These are phyloP conservation scores for Sphagnum magellanicum DNA, from an alignment of 228 moss, liverwort and hornwort genomes.

Conservation along the genomic window DNA sequence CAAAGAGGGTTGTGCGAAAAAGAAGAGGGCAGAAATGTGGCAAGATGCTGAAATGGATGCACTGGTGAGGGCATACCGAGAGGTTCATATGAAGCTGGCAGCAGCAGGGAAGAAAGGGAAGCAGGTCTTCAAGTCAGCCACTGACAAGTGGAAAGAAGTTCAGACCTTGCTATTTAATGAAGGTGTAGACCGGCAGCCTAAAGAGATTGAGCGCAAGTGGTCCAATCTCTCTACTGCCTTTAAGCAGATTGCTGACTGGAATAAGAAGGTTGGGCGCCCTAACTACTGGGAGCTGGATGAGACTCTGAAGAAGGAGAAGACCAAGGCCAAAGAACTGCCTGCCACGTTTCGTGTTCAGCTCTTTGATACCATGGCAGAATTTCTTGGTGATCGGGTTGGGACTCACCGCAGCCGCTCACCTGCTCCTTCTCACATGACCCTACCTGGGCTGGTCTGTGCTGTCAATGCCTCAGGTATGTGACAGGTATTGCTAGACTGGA, in stretches of 20 bases:
- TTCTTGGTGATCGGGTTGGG: constrained; percentile 53
- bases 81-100: constrained; percentile 63
- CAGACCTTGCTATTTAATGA: constrained; percentile 31
- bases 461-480: constrained; percentile 28
- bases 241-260: constrained; percentile 73
- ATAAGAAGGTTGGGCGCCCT: constrained; percentile 35
- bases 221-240: constrained; percentile 60
- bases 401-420: constrained; percentile 34
- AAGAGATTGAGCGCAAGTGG: constrained; percentile 66
- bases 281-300: constrained; percentile 66
- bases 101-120: constrained; percentile 65
- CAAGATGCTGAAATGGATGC: constrained; percentile 69
- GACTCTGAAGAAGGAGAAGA: constrained; percentile 57
- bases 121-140: constrained; percentile 63
- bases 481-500: background rate
- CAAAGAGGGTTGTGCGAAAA: constrained; percentile 32
- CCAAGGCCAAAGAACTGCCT: constrained; percentile 58
- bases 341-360: constrained; percentile 58
- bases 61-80: constrained; percentile 49
- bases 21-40: constrained; percentile 64
- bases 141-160: constrained; percentile 66
- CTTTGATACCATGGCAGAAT: constrained; percentile 58
- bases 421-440: constrained; percentile 13
- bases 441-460: constrained; percentile 29
- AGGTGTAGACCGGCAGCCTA: constrained; percentile 53